Conservation (phyloP, 106 monocot genomes). For the Chionographis japonica region DNA sequence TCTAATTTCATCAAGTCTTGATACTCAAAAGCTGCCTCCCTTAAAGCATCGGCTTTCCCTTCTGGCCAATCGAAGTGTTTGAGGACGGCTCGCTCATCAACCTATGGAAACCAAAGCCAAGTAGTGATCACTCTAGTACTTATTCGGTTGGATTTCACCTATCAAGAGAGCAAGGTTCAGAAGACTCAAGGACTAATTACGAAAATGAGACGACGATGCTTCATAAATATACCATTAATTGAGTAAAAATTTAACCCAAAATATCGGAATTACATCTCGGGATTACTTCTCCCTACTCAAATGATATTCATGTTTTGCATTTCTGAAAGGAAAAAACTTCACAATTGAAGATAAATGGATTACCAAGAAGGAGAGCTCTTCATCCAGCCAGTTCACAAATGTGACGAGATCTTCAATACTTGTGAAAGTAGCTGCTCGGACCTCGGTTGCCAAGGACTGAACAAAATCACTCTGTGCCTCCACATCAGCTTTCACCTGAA, state of each 20-base stretch:
- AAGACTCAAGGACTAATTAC: too few relatives aligned
- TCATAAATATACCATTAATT: too few relatives aligned
- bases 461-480: constrained; percentile 39
- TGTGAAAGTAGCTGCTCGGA: constrained; percentile 19
- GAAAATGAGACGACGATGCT: too few relatives aligned
- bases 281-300: too few relatives aligned
- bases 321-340: too few relatives aligned
- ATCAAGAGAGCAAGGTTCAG: too few relatives aligned
- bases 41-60: constrained; percentile 26
- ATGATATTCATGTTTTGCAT: too few relatives aligned
- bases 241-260: too few relatives aligned
- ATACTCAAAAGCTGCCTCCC: constrained; percentile 32
- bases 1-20: constrained; percentile 27
- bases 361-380: constrained; percentile 39
- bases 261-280: too few relatives aligned
- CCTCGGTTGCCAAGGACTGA: constrained; percentile 21
- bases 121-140: too few relatives aligned
- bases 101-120: constrained; percentile 4
- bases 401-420: constrained; percentile 27
- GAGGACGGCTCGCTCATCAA: constrained; percentile 40
- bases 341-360: neutral
- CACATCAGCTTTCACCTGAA: constrained; percentile 37
- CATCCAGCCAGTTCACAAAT: constrained; percentile 41
- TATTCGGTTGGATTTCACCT: too few relatives aligned
- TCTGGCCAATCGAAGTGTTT: constrained; percentile 43